A percentile compares a stretch with the other conserved stretches of the same genome.
Evolutionary conservation across 148 eudicot genomes (phyloP).

Genomic region (Vaccinium darrowii): DNA sequence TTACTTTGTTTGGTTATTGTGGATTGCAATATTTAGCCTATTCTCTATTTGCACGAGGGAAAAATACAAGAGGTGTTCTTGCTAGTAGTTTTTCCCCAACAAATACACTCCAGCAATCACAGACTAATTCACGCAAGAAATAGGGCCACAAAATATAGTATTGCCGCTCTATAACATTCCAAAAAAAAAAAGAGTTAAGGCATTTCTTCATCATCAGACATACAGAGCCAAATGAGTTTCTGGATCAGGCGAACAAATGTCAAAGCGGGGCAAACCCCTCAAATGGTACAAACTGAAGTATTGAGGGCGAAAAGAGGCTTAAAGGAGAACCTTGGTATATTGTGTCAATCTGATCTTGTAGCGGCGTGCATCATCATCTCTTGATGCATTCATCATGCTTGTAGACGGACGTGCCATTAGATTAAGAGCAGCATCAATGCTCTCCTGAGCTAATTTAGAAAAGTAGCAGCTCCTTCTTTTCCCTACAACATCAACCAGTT

Average conservation of each 20-base stretch:
- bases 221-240: background rate
- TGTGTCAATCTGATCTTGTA: conserved; percentile 63
- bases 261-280: background rate
- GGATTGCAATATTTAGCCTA: too few relatives aligned
- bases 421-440: conserved; percentile 34
- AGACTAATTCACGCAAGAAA: background rate
- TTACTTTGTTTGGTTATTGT: too few relatives aligned
- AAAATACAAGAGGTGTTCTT: too few relatives aligned
- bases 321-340: conserved; percentile 58
- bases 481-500: conserved; percentile 36
- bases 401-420: conserved; percentile 24
- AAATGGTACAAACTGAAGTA: background rate
- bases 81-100: too few relatives aligned
- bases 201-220: background rate
- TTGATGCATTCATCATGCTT: conserved; percentile 19
- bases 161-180: background rate
- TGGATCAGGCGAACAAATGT: background rate
- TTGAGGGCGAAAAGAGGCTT: background rate
- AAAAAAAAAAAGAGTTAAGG: background rate
- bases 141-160: background rate
- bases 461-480: conserved; percentile 53
- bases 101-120: background rate
- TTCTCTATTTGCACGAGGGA: too few relatives aligned
- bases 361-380: conserved; percentile 28
- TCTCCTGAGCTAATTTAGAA: conserved; percentile 47